Evolutionary conservation across 805 yeast species (phyloP), one percentile per base, ranked within the genome.

Genomic region (Ogataea nonfermentans): DNA sequence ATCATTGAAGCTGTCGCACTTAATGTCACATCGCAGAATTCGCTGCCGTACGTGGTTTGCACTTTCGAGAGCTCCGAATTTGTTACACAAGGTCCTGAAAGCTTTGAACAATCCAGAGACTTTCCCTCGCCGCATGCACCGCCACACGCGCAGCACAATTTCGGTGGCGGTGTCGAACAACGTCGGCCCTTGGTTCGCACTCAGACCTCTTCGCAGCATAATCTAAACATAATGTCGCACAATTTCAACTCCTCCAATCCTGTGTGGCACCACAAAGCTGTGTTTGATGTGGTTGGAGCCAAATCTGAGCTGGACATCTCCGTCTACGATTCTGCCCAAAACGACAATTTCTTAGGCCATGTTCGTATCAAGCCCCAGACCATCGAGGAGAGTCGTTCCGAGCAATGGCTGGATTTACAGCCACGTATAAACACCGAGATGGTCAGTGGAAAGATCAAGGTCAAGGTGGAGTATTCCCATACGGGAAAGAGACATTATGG

Each of bases 11-110:
- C 96, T 2, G 74, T 71, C 43, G 81, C 80, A 51, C 71, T 91
- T 47, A 65, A 72, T 29, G 76, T 81, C 24, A 70, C 73, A 31
- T 63, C 78, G 4, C 64, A 71, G 28, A 66, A 45, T 40, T 71
- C 91, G 3, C 84, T 77, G 51, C 96, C 96, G 3, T 84, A 89
- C 61, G 95, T 86, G 13, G 96, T 89, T 25, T 86, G 95, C 62
- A 84, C 95, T 9, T 89, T 85, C 67, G 95, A 88, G 60, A 82
- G 91, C 46, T 82, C 95, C 1, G 98, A 93, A 65, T 85, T 81
- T 49, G 89, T 91, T 44, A 81, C 95, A 17, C 79, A 80, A 46
- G 90, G 89, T 4, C 88, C 95, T 1, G 84, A 73, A 35, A 69
- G 74, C 17, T 58, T 56, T 34, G 67, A 52, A 22, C 47, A 40